Base-by-base conservation (phyloP, 2,329 filamentous ascomycete genomes). In the Exserohilum turcica region DNA sequence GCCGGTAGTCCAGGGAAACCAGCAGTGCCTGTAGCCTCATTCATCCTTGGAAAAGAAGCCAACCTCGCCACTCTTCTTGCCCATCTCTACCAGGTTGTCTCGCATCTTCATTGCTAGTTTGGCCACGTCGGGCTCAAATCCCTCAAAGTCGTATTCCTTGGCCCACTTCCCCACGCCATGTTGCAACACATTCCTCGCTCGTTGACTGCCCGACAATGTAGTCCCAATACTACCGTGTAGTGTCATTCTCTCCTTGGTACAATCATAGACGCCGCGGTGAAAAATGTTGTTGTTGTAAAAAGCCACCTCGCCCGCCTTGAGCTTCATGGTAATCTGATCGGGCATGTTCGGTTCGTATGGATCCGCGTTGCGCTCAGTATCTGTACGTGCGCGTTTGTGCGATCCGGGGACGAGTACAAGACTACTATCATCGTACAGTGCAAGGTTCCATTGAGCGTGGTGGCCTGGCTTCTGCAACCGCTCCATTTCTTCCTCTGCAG, bases 241-340 rank as follows among this genome's bases (percentile, higher is more conserved):
- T 55, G 88, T 91, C 79, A 88, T 82, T 19, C 89, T 77, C 75
- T 90, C 86, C 61, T 77, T 82, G 1, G 33, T 64, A 10, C 76
- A 74, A 59, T 81, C 77, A 71, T 91, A 92, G 24, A 84, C 84
- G 1, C 88, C 89, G 3, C 88, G 78, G 67, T 91, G 89, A 58
- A 95, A 72, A 59, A 96, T 95, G 72, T 96, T 95, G 69, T 92
- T 95, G 73, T 96, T 86, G 70, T 96, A 96, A 66, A 96, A 96
- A 36, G 89, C 89, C 13, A 89, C 85, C 74, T 96, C 91, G 0
- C 91, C 91, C 0, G 90, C 82, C 57, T 83, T 77, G 56, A 95
- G 78, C 68, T 78, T 68, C 13, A 95, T 90, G 3, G 83, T 75
- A 12, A 87, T 67, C 77, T 92, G 86, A 0, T 78, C 84, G 0